phyloP scores from a whole-genome alignment of 2,329 filamentous ascomycete genomes.

The Salinomyces thailandicus region DNA sequence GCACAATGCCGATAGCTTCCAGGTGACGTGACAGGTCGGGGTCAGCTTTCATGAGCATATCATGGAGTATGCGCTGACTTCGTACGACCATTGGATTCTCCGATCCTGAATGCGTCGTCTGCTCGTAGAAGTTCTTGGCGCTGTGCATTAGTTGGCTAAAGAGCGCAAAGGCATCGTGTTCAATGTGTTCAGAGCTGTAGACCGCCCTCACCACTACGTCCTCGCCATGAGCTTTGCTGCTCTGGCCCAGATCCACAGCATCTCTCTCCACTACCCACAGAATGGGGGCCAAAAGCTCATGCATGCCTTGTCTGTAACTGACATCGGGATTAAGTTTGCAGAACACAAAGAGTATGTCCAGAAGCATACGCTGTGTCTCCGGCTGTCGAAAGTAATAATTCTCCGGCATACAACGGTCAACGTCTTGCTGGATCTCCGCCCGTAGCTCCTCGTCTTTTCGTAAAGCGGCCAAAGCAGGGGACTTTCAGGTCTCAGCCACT shows the following conservation, averaged over 20 bases:
- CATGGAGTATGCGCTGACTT: slow-evolving; percentile 78
- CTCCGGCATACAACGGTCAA: slow-evolving; percentile 81
- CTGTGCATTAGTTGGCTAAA: slow-evolving; percentile 82
- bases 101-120: slow-evolving; percentile 31
- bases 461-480: slow-evolving; percentile 51
- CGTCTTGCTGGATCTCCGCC: slow-evolving; percentile 86
- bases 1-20: slow-evolving; percentile 74
- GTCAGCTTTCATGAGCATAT: slow-evolving; percentile 66
- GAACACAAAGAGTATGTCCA: slow-evolving; percentile 88
- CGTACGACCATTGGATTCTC: slow-evolving; percentile 60
- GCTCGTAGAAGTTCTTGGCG: slow-evolving; percentile 70
- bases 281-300: slow-evolving; percentile 84
- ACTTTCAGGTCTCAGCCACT: slow-evolving; percentile 37
- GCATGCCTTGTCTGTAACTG: slow-evolving; percentile 97
- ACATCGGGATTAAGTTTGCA: slow-evolving; percentile 82
- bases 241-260: slow-evolving; percentile 48
- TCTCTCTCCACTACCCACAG: slow-evolving; percentile 77
- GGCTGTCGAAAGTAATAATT: slow-evolving; percentile 80
- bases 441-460: slow-evolving; percentile 74
- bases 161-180: slow-evolving; percentile 82
- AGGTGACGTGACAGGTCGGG: slow-evolving; percentile 75
- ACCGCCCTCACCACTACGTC: slow-evolving; percentile 28
- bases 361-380: slow-evolving; percentile 65
- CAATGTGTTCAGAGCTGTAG: slow-evolving; percentile 63
- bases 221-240: slow-evolving; percentile 21